phyloP scores from a whole-genome alignment of 352 stramenopile genomes.

The Thraustotheca clavata region DNA sequence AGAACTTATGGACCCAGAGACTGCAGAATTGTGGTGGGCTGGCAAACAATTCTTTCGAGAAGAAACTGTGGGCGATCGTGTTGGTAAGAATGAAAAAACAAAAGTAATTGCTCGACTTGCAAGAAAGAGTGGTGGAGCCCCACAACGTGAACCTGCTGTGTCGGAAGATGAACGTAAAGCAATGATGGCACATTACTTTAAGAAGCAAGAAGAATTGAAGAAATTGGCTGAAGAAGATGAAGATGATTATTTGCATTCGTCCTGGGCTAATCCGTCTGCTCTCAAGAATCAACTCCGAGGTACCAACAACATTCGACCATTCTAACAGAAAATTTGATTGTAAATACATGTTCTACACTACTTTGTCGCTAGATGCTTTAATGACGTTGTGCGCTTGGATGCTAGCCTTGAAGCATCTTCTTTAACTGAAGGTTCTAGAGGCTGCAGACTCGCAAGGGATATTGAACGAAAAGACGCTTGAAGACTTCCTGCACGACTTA shows the following conservation, averaged over 20 bases:
- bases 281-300: conserved; percentile 91
- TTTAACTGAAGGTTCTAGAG: too few species aligned
- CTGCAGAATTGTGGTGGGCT: conserved; percentile 91
- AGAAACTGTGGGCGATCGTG: conserved; percentile 80
- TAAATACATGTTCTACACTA: too few species aligned
- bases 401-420: background rate
- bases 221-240: conserved; percentile 80
- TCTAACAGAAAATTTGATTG: conserved; percentile 26
- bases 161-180: conserved; percentile 94
- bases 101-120: conserved; percentile 89
- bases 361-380: too few species aligned
- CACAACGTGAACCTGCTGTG: conserved; percentile 67
- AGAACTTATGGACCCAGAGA: conserved; percentile 74
- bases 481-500: too few species aligned
- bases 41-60: conserved; percentile 93
- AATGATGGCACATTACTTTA: conserved; percentile 96
- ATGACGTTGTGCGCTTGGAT: background rate
- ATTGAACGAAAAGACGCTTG: too few species aligned
- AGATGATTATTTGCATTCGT: conserved; percentile 91
- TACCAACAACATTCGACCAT: conserved; percentile 76
- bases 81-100: conserved; percentile 96
- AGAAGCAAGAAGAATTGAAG: conserved; percentile 86
- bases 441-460: too few species aligned
- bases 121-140: conserved; percentile 80
- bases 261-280: conserved; percentile 91